These are phyloP conservation scores for Clarkia xantiana DNA, from an alignment of 345 rosid species.

Conservation along the genomic window DNA sequence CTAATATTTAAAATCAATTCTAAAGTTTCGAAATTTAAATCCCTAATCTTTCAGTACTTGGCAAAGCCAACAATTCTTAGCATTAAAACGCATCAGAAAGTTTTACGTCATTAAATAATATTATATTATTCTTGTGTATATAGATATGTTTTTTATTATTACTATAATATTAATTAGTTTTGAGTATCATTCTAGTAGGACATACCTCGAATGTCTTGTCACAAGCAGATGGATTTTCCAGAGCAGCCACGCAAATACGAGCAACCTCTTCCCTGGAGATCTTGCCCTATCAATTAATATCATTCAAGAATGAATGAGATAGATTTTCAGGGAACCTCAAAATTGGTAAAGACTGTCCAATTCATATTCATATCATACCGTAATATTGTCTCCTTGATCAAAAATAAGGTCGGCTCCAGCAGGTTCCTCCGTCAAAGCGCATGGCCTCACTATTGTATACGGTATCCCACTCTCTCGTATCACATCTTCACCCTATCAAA, in stretches of 20 bases:
- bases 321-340: background rate
- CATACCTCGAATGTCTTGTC: conserved; percentile 88
- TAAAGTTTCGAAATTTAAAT: no score
- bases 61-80: no score
- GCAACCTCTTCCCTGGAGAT: conserved; percentile 93
- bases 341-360: no score
- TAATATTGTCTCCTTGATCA: conserved; percentile 87
- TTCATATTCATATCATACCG: conserved; percentile 33
- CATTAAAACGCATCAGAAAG: no score
- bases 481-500: conserved; percentile 69
- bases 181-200: no score
- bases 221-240: conserved; percentile 62
- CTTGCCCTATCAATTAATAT: conserved; percentile 72
- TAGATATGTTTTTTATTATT: no score
- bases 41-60: no score
- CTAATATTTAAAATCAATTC: no score
- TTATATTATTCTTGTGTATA: no score
- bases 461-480: conserved; percentile 85
- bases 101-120: no score
- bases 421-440: conserved; percentile 92
- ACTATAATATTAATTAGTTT: no score
- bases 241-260: conserved; percentile 66
- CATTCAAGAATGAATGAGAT: background rate
- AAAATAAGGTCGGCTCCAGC: conserved; percentile 91
- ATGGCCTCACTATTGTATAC: conserved; percentile 72